Percentiles rank a stretch among this genome's conserved stretches.
phyloP scores from a whole-genome alignment of 2,329 filamentous ascomycete species.

The Immersiporthe knoxdaviesiana region DNA sequence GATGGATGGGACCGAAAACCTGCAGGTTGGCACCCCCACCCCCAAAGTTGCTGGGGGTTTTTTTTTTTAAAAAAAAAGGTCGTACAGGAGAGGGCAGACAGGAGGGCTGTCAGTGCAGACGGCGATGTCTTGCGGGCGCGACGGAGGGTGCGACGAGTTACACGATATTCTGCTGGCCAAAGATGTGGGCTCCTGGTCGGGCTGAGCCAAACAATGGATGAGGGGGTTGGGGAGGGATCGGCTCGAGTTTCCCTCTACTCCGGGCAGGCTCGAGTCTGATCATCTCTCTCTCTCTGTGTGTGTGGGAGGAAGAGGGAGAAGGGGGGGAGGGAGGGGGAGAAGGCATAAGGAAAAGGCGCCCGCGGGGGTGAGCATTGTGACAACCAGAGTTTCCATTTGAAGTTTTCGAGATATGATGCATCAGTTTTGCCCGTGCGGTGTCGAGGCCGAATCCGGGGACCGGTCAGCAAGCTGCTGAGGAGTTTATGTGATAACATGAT shows the following conservation, averaged over 20 bases:
- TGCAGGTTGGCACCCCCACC: neutral
- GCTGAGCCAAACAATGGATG: neutral
- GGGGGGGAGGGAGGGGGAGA: neutral
- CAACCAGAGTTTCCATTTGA: neutral
- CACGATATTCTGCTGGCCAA: neutral
- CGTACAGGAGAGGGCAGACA: neutral
- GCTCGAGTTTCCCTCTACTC: neutral
- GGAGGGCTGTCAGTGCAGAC: neutral
- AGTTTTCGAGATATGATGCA: slow-evolving; percentile 12
- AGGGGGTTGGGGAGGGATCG: neutral
- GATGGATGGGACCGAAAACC: neutral
- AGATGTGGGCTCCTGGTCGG: neutral
- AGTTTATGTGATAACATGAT: neutral
- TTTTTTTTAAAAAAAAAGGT: too few species aligned
- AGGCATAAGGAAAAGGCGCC: neutral
- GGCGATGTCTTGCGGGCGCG: slow-evolving; percentile 2
- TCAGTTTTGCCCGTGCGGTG: slow-evolving; percentile 12
- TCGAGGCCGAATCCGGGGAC: neutral
- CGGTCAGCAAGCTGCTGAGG: neutral
- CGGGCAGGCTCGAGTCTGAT: neutral
- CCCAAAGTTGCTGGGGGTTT: neutral
- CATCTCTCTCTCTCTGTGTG: neutral
- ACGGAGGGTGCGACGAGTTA: neutral
- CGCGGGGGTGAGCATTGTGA: neutral
- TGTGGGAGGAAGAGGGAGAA: neutral